These are phyloP conservation scores for Fusarium begoniae DNA, from an alignment of 2,329 filamentous ascomycete genomes.

Conservation along the genomic window DNA sequence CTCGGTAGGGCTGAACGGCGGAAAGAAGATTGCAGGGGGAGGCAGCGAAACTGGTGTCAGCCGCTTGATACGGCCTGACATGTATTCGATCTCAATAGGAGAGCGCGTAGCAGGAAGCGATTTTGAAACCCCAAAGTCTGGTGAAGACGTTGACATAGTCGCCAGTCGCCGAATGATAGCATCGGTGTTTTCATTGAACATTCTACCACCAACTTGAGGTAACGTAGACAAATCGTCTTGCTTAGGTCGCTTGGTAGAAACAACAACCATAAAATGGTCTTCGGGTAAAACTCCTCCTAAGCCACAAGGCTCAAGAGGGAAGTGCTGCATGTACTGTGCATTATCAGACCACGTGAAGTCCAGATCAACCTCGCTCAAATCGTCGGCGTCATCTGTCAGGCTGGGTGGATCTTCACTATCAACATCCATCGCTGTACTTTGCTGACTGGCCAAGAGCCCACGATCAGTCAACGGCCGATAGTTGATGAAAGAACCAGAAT, in stretches of 20 bases:
- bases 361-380: conserved; percentile 53
- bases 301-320: conserved; percentile 64
- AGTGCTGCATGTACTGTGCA: conserved; percentile 50
- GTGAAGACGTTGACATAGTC: conserved; percentile 53
- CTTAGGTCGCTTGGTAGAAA: conserved; percentile 59
- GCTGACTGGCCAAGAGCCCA: conserved; percentile 9
- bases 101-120: not conserved
- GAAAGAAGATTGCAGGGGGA: conserved; percentile 62
- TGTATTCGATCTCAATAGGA: conserved; percentile 56
- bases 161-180: conserved; percentile 55
- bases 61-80: conserved; percentile 53
- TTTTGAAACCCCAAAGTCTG: conserved; percentile 25
- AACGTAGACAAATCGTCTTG: conserved; percentile 21
- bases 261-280: conserved; percentile 70
- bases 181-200: conserved; percentile 49
- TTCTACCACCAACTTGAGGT: not conserved
- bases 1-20: conserved; percentile 55
- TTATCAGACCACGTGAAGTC: conserved; percentile 59
- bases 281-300: conserved; percentile 68
- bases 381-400: conserved; percentile 48
- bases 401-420: conserved; percentile 43
- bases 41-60: conserved; percentile 60
- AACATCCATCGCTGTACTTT: conserved; percentile 44
- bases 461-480: conserved; percentile 61
- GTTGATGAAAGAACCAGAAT: conserved; percentile 61